Base-by-base conservation (phyloP, 495 filamentous ascomycete species). In the Opeltia flavorubescens region DNA sequence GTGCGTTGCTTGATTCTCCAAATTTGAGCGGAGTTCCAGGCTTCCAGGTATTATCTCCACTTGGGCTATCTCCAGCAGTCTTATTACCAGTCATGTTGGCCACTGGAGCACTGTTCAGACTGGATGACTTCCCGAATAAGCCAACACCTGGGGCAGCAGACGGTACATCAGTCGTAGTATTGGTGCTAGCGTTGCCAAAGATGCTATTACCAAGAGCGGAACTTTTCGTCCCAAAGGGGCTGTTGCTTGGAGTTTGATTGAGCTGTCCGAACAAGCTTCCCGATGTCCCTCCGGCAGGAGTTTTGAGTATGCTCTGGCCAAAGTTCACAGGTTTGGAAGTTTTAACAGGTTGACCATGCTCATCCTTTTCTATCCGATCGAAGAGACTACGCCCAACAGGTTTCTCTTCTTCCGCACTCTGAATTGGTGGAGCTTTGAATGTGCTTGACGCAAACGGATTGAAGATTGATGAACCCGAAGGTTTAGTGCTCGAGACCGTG, bases 311-410 rank as follows among this genome's bases (percentile, higher is more conserved):
- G 6, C 36, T 39, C 43, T 48, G 36, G 1, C 46, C 46, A 3
- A 35, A 38, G 11, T 48, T 21, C 6, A 41, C 17, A 17, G 31
- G 2, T n/a, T 46, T 47, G 13, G 47, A 24, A 21, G 53, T 62
- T 41, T 70, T 61, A 43, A 77, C 57, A 23, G 68, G 65, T 50
- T 77, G 63, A 43, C 74, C 69, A 43, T 69, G 65, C 12, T 57
- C 44, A 12, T 63, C 63, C 49, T 63, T 72, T 25, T 70, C 59
- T 13, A 80, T 64, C 34, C 75, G 70, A 43, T 77, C 76, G 46
- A 83, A 83, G 3, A 81, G 51, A 55, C 71, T 79, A 28, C 69
- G 67, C 28, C 66, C 63, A 17, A 53, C 46, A 42, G 52, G 52
- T 25, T 59, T 50, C 24, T 55, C 49, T 35, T 57, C 25, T 40